These are phyloP conservation scores for Trichoderma asperelloides DNA, from an alignment of 495 filamentous ascomycete genomes.

Conservation along the genomic window DNA sequence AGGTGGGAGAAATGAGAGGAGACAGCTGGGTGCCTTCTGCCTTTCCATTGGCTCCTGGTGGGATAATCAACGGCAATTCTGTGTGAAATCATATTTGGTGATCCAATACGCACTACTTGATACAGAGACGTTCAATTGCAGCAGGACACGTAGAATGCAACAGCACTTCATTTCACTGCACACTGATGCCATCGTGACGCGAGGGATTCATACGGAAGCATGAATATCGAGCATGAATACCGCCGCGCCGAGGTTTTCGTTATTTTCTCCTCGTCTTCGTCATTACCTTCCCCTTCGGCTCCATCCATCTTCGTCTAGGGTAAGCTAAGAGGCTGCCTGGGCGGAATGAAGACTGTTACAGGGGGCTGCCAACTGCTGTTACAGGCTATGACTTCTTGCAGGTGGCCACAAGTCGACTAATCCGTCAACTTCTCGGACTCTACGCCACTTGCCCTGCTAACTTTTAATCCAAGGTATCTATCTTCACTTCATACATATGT, in stretches of 20 bases:
- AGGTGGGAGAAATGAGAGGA: no score
- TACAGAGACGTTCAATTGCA: neutral
- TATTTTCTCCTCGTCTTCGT: neutral
- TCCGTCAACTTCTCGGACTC: neutral
- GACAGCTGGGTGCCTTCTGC: neutral
- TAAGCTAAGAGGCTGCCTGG: neutral
- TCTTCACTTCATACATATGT: no score
- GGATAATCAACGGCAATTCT: neutral
- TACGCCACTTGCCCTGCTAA: no score
- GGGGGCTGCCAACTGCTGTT: neutral
- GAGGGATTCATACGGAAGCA: neutral
- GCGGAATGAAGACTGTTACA: neutral
- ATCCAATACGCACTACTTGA: neutral
- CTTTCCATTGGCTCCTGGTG: neutral
- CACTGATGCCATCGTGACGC: neutral
- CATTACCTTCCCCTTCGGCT: neutral
- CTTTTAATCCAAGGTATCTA: no score
- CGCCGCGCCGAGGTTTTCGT: neutral
- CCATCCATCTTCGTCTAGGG: neutral
- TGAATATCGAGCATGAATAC: neutral
- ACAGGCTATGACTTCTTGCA: no score
- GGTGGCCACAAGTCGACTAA: no score
- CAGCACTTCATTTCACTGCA: neutral
- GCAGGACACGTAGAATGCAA: neutral
- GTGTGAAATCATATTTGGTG: neutral